phyloP scores from a whole-genome alignment of 192 early-diverging fungal genomes.

The Backusella parvicylindrica region DNA sequence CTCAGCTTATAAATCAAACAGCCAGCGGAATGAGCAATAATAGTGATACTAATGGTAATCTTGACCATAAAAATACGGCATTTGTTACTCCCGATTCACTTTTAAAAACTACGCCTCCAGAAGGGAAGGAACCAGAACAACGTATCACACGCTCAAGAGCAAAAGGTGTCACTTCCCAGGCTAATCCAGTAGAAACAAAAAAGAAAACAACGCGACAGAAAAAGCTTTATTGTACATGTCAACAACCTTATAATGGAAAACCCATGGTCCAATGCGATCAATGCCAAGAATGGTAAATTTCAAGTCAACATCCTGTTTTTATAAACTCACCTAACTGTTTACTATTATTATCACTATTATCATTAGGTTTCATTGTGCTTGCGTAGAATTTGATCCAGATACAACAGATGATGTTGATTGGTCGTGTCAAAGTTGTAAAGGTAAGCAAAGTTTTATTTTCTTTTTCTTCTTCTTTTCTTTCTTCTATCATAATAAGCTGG shows the following conservation, averaged over 20 bases:
- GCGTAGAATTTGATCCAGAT: conserved; percentile 30
- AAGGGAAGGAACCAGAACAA: not conserved
- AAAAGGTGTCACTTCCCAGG: not conserved
- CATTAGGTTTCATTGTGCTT: conserved; percentile 34
- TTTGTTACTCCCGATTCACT: conserved; percentile 1
- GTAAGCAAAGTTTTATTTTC: not conserved
- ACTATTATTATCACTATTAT: not conserved
- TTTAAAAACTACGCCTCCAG: not conserved
- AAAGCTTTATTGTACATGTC: conserved; percentile 70
- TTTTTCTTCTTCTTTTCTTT: not conserved
- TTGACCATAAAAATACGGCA: not conserved
- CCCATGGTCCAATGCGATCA: conserved; percentile 78
- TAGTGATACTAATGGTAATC: not conserved
- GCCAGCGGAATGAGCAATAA: not conserved
- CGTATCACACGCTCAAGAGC: conserved; percentile 6
- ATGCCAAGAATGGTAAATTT: conserved; percentile 70
- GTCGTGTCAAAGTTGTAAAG: conserved; percentile 25
- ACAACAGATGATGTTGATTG: conserved; percentile 31
- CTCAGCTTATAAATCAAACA: not conserved
- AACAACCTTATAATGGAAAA: conserved; percentile 61
- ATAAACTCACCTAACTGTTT: not conserved
- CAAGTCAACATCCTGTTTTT: not conserved
- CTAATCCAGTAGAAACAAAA: not conserved
- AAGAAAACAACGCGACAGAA: conserved; percentile 24
- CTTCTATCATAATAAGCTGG: not conserved